phyloP scores from a whole-genome alignment of 495 filamentous ascomycete genomes.

The Lentithecium fluviatile region DNA sequence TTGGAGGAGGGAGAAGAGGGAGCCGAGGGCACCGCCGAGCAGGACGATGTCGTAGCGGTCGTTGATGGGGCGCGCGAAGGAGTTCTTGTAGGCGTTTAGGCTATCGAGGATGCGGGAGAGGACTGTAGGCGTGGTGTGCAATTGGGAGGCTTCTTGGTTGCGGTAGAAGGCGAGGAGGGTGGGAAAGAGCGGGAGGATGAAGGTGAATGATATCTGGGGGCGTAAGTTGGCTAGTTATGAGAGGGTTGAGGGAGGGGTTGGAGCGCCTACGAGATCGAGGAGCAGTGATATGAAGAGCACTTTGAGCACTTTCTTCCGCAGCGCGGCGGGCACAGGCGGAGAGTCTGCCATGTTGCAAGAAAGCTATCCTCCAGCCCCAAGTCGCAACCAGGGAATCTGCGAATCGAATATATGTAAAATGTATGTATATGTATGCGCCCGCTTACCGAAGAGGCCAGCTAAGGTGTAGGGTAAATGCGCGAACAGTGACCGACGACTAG shows the following conservation, averaged over 20 bases:
- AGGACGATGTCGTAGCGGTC: conserved; percentile 96
- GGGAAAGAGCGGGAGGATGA: conserved; percentile 95
- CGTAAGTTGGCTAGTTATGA: conserved; percentile 8
- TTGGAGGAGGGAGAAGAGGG: conserved; percentile 89
- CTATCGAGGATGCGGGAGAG: conserved; percentile 76
- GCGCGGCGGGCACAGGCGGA: conserved; percentile 6
- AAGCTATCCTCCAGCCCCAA: too few species aligned
- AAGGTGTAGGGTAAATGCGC: not conserved
- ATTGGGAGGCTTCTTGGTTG: conserved; percentile 58
- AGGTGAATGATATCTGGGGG: conserved; percentile 80
- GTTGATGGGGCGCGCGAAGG: conserved; percentile 90
- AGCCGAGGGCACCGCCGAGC: conserved; percentile 89
- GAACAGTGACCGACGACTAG: not conserved
- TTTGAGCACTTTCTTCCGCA: conserved; percentile 74
- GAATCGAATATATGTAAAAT: too few species aligned
- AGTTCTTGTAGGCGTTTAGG: conserved; percentile 92
- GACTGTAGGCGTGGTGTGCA: conserved; percentile 56
- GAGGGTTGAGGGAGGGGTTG: not conserved
- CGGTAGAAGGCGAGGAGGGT: conserved; percentile 94
- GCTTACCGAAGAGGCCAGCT: not conserved
- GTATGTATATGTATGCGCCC: too few species aligned
- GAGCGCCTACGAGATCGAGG: conserved; percentile 61
- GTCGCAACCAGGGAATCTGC: too few species aligned
- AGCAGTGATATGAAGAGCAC: conserved; percentile 73
- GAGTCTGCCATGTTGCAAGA: not conserved